Evolutionary conservation across 441 rosid genomes (phyloP).

Genomic region (Viola pubescens): DNA sequence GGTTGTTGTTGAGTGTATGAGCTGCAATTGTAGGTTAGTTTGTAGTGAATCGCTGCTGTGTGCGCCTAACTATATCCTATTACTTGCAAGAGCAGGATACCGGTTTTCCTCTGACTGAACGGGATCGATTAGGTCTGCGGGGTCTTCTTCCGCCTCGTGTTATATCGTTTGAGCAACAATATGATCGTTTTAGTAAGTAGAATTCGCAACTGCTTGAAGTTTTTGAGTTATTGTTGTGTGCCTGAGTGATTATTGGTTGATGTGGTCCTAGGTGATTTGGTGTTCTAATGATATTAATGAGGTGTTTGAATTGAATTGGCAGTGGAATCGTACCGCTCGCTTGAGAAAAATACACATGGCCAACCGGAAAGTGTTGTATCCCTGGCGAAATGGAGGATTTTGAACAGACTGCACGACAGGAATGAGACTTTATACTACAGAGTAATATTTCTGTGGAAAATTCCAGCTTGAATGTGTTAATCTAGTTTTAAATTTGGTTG

Average conservation of each 20-base stretch:
- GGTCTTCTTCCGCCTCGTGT: conserved; percentile 98
- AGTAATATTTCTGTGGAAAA: conserved; percentile 35
- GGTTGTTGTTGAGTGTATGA: neutral
- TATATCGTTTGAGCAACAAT: conserved; percentile 80
- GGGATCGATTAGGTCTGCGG: conserved; percentile 88
- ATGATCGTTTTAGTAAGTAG: conserved; percentile 89
- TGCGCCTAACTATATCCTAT: too few species aligned
- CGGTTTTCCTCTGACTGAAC: conserved; percentile 91
- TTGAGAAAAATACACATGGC: conserved; percentile 71
- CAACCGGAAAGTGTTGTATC: conserved; percentile 59
- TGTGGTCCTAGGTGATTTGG: neutral
- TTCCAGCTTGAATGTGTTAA: conserved; percentile 13
- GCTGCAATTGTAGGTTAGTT: neutral
- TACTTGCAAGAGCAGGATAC: conserved; percentile 49
- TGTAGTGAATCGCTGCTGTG: neutral
- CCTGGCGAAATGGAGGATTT: conserved; percentile 93
- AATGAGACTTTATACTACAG: conserved; percentile 90
- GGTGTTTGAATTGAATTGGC: conserved; percentile 15
- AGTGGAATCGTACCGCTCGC: conserved; percentile 90
- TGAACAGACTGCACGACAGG: conserved; percentile 94
- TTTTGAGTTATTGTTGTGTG: neutral
- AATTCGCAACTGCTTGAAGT: neutral
- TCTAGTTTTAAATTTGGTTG: neutral
- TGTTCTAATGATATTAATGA: conserved; percentile 4
- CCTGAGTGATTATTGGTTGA: neutral